Percentiles rank a stretch among this genome's conserved stretches.
These are phyloP conservation scores for Cladorrhinum samala DNA, from an alignment of 495 filamentous ascomycete species.

Conservation along the genomic window DNA sequence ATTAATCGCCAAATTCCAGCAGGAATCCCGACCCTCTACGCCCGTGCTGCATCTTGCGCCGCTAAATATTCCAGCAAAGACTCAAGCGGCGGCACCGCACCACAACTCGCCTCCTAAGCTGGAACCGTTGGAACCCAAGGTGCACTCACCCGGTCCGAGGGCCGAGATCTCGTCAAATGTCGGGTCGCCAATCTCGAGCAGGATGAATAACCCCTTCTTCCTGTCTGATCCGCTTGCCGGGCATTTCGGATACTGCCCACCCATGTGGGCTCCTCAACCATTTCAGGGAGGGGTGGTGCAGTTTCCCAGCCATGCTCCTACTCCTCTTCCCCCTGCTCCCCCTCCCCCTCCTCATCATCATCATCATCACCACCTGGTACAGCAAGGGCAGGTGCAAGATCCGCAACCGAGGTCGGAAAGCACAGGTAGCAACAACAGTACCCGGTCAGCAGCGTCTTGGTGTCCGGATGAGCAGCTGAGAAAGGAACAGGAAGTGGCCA, in stretches of 20 bases:
- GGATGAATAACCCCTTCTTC: constrained; percentile 13
- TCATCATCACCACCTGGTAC: not conserved
- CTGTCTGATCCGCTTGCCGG: constrained; percentile 11
- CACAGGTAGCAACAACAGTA: not conserved
- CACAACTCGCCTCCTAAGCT: constrained; percentile 5
- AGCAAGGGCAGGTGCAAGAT: not conserved
- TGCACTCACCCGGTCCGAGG: constrained; percentile 17
- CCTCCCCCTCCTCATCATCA: too few species aligned
- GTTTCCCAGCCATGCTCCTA: too few species aligned
- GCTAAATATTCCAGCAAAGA: not conserved
- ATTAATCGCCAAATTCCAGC: constrained; percentile 13
- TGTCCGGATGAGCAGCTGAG: not conserved
- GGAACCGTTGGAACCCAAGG: constrained; percentile 19
- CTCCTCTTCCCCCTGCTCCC: too few species aligned
- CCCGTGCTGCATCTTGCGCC: constrained; percentile 7
- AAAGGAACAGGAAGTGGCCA: not conserved
- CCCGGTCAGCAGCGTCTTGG: too few species aligned
- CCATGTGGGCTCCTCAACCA: too few species aligned
- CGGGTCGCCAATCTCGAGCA: constrained; percentile 8
- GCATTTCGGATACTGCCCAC: constrained; percentile 11
- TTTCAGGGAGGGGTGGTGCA: too few species aligned
- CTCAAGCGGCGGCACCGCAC: not conserved
- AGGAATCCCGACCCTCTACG: constrained; percentile 1
- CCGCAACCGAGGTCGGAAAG: not conserved
- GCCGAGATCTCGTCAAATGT: constrained; percentile 17